phyloP scores from a whole-genome alignment of 176 grass and related monocot genomes.

The Aegilops bicornis region DNA sequence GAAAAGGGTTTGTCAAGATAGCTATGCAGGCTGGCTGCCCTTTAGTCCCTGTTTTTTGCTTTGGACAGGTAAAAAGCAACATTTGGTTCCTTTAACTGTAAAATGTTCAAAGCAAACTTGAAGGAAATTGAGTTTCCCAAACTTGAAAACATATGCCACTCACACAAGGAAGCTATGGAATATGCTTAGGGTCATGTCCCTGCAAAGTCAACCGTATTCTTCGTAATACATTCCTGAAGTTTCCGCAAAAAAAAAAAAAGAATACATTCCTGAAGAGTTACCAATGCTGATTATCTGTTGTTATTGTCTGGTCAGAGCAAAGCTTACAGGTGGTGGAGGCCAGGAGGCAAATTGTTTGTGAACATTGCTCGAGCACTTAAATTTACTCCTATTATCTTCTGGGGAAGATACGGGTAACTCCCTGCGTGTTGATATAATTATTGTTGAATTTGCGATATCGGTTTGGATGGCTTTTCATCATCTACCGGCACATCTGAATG shows the following conservation, averaged over 20 bases:
- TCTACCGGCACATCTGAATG: conserved; percentile 19
- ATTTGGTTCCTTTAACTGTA: background rate
- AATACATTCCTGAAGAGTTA: background rate
- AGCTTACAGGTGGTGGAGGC: conserved; percentile 76
- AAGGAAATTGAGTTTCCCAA: background rate
- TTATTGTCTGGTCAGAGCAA: conserved; percentile 34
- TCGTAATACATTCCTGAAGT: background rate
- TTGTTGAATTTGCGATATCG: background rate
- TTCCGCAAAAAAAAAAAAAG: too few species aligned
- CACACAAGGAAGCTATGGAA: background rate
- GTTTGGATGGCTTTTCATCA: background rate
- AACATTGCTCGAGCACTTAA: conserved; percentile 79
- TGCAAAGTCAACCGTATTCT: background rate
- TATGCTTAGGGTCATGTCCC: background rate
- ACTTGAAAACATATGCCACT: background rate
- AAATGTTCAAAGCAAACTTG: background rate
- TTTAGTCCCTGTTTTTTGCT: conserved; percentile 81
- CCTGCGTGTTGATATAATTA: background rate
- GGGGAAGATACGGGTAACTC: conserved; percentile 88
- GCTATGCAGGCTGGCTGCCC: conserved; percentile 82
- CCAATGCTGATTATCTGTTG: background rate
- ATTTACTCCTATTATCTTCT: conserved; percentile 87
- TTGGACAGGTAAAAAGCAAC: conserved; percentile 69
- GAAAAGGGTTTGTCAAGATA: conserved; percentile 92
- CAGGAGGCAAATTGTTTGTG: conserved; percentile 76